Conservation (phyloP, 768 basidiomycete genomes). For the Mycena albidolilacea region DNA sequence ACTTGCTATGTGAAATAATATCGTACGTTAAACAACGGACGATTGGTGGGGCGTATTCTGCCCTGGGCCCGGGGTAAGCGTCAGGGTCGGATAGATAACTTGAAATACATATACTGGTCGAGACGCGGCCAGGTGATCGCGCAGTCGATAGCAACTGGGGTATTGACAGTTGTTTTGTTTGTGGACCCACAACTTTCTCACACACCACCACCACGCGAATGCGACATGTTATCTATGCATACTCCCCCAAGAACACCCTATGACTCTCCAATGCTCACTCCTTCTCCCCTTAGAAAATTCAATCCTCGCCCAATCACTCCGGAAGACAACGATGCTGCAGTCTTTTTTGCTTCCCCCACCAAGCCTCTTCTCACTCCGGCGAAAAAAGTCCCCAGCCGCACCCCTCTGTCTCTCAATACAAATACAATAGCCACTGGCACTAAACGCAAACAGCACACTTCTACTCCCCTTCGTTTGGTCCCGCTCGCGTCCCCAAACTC, state of each 20-base stretch:
- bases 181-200: slow-evolving; percentile 15
- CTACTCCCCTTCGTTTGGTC: slow-evolving; percentile 71
- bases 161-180: slow-evolving; percentile 10
- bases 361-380: slow-evolving; percentile 74
- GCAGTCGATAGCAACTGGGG: too few relatives aligned
- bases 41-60: too few relatives aligned
- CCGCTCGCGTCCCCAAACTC: slow-evolving; percentile 64
- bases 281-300: slow-evolving; percentile 65
- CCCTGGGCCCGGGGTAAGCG: too few relatives aligned
- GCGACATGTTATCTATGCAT: slow-evolving; percentile 51
- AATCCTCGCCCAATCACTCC: slow-evolving; percentile 60
- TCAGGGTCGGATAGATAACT: too few relatives aligned
- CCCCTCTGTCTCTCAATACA: slow-evolving; percentile 58
- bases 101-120: too few relatives aligned
- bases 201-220: slow-evolving; percentile 11
- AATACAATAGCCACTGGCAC: slow-evolving; percentile 57
- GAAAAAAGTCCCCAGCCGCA: slow-evolving; percentile 61
- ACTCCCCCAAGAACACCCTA: slow-evolving; percentile 48
- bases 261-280: slow-evolving; percentile 74
- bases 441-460: slow-evolving; percentile 71
- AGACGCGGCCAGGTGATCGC: slow-evolving; percentile 11
- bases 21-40: too few relatives aligned
- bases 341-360: slow-evolving; percentile 69
- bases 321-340: slow-evolving; percentile 71
- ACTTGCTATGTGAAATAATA: too few relatives aligned